Conservation (phyloP, 192 early-diverging fungal species). For the Cetraspora pellucida region DNA sequence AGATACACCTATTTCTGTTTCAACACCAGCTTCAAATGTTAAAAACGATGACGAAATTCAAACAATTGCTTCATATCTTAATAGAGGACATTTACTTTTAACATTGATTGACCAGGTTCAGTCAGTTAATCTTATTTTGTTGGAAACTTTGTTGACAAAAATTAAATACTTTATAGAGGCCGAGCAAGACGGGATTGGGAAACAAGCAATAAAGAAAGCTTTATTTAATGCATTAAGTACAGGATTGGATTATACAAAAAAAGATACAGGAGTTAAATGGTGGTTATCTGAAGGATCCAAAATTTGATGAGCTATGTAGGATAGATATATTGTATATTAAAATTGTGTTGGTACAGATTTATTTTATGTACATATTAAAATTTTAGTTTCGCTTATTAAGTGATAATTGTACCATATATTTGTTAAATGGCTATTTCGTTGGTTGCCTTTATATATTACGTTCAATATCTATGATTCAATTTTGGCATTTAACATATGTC, state of each 20-base stretch:
- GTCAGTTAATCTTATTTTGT: conserved; percentile 45
- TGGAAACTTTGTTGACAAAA: conserved; percentile 41
- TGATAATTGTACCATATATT: no score
- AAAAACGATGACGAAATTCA: conserved; percentile 30
- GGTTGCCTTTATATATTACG: no score
- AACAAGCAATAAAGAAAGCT: conserved; percentile 18
- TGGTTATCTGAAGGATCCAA: conserved; percentile 24
- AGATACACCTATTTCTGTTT: conserved; percentile 1
- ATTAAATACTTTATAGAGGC: conserved; percentile 37
- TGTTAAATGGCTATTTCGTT: no score
- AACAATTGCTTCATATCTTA: conserved; percentile 5
- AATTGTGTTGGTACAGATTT: no score
- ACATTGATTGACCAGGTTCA: conserved; percentile 45
- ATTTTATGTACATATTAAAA: no score
- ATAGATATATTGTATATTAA: no score
- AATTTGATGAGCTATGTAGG: neutral
- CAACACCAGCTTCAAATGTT: neutral
- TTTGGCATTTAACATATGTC: no score
- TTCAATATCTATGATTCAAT: no score
- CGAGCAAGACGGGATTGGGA: conserved; percentile 27
- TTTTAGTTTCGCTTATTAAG: no score
- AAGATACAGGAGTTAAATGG: conserved; percentile 27
- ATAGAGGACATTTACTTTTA: conserved; percentile 39
- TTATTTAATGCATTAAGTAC: conserved; percentile 20
- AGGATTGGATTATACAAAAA: conserved; percentile 32